Conservation (phyloP, 371 early-diverging fungal genomes). For the Conidiobolus incongruus region DNA sequence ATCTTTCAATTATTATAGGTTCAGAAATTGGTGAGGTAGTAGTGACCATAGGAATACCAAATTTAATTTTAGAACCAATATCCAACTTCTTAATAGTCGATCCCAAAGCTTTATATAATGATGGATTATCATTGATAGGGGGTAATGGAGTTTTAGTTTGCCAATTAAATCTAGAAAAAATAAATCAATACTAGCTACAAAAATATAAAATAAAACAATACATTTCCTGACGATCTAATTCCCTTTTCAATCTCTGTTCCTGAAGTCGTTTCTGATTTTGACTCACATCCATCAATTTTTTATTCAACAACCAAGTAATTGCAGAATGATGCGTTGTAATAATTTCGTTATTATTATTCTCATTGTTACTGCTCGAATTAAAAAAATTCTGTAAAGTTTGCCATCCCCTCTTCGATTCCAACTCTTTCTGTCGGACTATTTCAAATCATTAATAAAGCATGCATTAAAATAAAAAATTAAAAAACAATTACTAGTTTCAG, state of each 20-base stretch:
- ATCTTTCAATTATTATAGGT: background rate
- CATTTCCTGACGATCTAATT: slow-evolving; percentile 23
- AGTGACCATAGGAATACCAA: background rate
- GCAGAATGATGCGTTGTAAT: slow-evolving; percentile 19
- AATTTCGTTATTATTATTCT: background rate
- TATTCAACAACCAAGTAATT: slow-evolving; percentile 25
- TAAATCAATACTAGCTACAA: too few relatives aligned
- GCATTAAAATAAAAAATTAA: too few relatives aligned
- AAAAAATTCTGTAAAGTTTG: too few relatives aligned
- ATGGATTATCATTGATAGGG: background rate
- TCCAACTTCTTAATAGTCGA: background rate
- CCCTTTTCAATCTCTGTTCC: slow-evolving; percentile 19
- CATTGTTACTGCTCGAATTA: too few relatives aligned
- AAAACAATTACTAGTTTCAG: too few relatives aligned
- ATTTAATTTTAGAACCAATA: background rate
- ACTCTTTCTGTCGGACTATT: too few relatives aligned
- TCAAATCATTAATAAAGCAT: too few relatives aligned
- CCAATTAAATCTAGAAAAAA: too few relatives aligned
- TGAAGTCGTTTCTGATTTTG: slow-evolving; percentile 25
- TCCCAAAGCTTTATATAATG: background rate
- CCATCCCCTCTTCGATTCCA: too few relatives aligned
- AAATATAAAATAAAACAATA: too few relatives aligned
- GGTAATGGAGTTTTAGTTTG: too few relatives aligned
- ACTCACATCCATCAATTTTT: slow-evolving; percentile 20
- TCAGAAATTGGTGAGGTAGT: background rate